phyloP scores from a whole-genome alignment of 768 basidiomycete species.

The Mycena maculata region DNA sequence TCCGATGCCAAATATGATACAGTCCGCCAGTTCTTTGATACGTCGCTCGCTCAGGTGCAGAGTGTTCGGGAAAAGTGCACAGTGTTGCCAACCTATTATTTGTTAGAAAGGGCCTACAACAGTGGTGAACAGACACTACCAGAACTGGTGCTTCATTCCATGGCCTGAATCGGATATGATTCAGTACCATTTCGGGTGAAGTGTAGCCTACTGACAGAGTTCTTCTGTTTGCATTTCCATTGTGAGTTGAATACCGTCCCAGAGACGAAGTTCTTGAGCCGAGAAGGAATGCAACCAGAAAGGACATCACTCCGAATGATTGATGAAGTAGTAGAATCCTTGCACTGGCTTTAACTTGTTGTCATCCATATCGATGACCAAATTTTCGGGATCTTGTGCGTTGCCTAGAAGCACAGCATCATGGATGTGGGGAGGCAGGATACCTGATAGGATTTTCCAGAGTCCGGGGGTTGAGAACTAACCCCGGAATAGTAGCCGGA shows the following conservation, averaged over 20 bases:
- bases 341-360: background rate
- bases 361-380: background rate
- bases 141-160: slow-evolving; percentile 29
- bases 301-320: slow-evolving; percentile 46
- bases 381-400: slow-evolving; percentile 1
- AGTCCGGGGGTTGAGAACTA: no score
- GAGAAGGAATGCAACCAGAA: slow-evolving; percentile 56
- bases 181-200: background rate
- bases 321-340: slow-evolving; percentile 54
- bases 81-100: slow-evolving; percentile 20
- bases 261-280: slow-evolving; percentile 15
- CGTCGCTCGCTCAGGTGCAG: background rate
- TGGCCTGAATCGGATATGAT: slow-evolving; percentile 8
- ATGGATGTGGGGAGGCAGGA: no score
- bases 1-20: slow-evolving; percentile 6
- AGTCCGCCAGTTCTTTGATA: slow-evolving; percentile 11
- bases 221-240: slow-evolving; percentile 4
- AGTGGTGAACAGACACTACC: slow-evolving; percentile 7
- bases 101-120: background rate
- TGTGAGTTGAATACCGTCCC: background rate
- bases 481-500: no score
- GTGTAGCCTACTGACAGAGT: background rate
- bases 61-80: slow-evolving; percentile 14
- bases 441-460: no score
- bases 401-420: slow-evolving; percentile 14